Evolutionary conservation across 805 yeast genomes (phyloP).

Genomic region (Metschnikowia rubicola): DNA sequence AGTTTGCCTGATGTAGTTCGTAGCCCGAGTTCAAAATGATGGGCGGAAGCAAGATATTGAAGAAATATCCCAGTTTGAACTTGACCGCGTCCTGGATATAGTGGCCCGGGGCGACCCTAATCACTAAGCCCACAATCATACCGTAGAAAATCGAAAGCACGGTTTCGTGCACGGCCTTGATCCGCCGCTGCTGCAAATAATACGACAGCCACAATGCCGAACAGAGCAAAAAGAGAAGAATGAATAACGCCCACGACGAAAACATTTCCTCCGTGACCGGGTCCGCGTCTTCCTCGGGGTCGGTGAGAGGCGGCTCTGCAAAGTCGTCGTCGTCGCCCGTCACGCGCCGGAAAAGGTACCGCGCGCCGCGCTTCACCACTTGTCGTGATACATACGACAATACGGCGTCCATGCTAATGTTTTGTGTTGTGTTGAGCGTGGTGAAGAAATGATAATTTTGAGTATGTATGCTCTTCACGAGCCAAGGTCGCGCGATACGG

Average conservation of each 20-base stretch:
- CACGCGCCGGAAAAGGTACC: constrained; percentile 31
- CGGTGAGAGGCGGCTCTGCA: constrained; percentile 45
- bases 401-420: constrained; percentile 10
- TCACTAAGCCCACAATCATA: constrained; percentile 89
- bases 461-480: neutral
- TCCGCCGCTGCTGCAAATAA: constrained; percentile 83
- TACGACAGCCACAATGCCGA: constrained; percentile 95
- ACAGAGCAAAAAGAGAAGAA: constrained; percentile 72
- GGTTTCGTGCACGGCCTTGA: constrained; percentile 96
- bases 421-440: neutral
- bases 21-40: constrained; percentile 95
- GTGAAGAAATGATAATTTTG: neutral
- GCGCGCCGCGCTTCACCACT: constrained; percentile 6
- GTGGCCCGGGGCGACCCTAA: constrained; percentile 91
- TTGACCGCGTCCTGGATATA: constrained; percentile 96
- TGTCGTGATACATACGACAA: constrained; percentile 7
- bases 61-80: constrained; percentile 90
- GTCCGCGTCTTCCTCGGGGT: constrained; percentile 59
- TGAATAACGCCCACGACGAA: constrained; percentile 96
- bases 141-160: constrained; percentile 95
- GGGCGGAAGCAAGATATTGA: constrained; percentile 92
- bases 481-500: no score
- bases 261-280: constrained; percentile 94
- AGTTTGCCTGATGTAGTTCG: constrained; percentile 92
- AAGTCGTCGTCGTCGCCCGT: constrained; percentile 27